phyloP scores from a whole-genome alignment of 1,284 basidiomycete species.

The Cutaneotrichosporon curvatum region DNA sequence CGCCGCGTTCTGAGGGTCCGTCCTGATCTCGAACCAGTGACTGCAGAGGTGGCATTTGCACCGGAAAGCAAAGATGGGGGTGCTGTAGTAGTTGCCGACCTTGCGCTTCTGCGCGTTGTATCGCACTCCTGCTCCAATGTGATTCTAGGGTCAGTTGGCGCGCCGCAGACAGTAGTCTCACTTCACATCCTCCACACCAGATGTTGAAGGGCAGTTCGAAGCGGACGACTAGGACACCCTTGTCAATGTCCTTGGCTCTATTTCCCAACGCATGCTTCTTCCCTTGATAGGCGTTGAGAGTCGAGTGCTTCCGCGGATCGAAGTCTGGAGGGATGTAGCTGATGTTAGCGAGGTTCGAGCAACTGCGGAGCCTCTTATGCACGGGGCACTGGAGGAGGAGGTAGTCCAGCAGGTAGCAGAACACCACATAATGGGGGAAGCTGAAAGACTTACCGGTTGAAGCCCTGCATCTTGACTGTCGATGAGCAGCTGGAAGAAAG shows the following conservation, averaged over 20 bases:
- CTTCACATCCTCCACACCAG: conserved; percentile 88
- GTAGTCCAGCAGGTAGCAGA: too few species aligned
- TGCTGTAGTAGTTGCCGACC: conserved; percentile 89
- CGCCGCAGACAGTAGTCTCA: conserved; percentile 1
- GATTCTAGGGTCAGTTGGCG: conserved; percentile 49
- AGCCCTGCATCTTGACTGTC: background rate
- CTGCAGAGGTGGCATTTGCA: conserved; percentile 95
- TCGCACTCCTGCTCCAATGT: conserved; percentile 93
- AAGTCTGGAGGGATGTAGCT: conserved; percentile 94
- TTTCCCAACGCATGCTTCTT: conserved; percentile 85
- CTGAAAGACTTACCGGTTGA: background rate
- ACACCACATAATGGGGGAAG: too few species aligned
- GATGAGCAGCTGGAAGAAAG: background rate
- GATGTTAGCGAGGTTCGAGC: conserved; percentile 45
- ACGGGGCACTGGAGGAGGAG: too few species aligned
- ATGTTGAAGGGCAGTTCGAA: conserved; percentile 96
- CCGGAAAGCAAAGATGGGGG: conserved; percentile 86
- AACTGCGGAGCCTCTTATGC: too few species aligned
- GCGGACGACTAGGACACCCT: conserved; percentile 82
- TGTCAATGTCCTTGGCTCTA: conserved; percentile 78
- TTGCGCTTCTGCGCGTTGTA: conserved; percentile 99
- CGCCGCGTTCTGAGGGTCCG: conserved; percentile 91
- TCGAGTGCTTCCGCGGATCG: conserved; percentile 69
- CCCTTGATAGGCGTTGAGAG: conserved; percentile 71
- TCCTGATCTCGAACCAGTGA: conserved; percentile 92